These are phyloP conservation scores for Mortierella claussenii DNA, from an alignment of 192 early-diverging fungal species.

Conservation along the genomic window DNA sequence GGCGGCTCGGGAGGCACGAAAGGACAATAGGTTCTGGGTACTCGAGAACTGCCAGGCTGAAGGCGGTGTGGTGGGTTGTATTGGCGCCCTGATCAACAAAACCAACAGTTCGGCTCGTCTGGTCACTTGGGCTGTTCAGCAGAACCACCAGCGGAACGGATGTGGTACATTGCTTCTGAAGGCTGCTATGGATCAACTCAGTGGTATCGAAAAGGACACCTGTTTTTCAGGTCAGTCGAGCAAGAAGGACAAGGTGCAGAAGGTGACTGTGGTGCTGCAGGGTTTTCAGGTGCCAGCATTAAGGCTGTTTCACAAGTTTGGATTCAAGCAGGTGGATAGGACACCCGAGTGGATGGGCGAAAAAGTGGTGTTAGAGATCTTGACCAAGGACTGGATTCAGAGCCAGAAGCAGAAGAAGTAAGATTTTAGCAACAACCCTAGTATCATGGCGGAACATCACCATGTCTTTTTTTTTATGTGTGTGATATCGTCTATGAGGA, in stretches of 20 bases:
- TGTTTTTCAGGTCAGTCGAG: too few relatives aligned
- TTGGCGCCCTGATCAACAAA: conserved; percentile 23
- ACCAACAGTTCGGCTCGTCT: conserved; percentile 5
- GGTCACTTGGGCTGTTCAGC: conserved; percentile 16
- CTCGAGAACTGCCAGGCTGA: conserved; percentile 18
- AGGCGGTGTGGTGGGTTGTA: conserved; percentile 12
- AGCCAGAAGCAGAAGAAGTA: neutral
- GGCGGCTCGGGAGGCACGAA: neutral
- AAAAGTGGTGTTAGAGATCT: conserved; percentile 33
- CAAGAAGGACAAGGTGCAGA: conserved; percentile 17
- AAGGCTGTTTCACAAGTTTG: conserved; percentile 41
- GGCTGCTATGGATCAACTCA: conserved; percentile 29
- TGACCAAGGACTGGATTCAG: conserved; percentile 32
- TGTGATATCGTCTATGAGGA: too few relatives aligned
- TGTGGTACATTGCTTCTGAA: conserved; percentile 34
- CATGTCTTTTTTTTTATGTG: too few relatives aligned
- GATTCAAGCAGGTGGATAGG: conserved; percentile 30
- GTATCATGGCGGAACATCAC: too few relatives aligned
- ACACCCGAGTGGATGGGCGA: conserved; percentile 45
- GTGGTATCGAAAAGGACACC: neutral
- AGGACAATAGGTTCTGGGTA: conserved; percentile 40
- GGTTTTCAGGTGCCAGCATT: conserved; percentile 29
- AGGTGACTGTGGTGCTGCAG: conserved; percentile 22
- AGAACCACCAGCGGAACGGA: conserved; percentile 5
- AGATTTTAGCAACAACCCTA: too few relatives aligned